These are phyloP conservation scores for Termitomyces sp. DNA, from an alignment of 768 basidiomycete genomes.

Conservation along the genomic window DNA sequence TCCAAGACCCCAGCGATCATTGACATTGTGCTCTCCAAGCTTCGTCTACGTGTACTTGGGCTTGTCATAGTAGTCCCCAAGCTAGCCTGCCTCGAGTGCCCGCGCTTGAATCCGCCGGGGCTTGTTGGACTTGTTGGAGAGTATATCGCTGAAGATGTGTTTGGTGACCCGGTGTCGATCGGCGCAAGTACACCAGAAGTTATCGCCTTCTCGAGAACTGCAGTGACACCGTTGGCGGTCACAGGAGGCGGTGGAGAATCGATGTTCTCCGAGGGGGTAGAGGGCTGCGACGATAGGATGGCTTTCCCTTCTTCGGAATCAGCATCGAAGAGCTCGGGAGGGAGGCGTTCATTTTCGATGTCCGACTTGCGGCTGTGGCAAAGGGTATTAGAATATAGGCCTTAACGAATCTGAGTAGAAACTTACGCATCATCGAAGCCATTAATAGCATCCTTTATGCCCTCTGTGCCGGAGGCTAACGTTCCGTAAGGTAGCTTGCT, in stretches of 20 bases:
- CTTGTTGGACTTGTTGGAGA: slow-evolving; percentile 35
- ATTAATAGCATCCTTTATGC: slow-evolving; percentile 90
- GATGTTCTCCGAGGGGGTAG: slow-evolving; percentile 46
- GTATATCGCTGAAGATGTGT: slow-evolving; percentile 20
- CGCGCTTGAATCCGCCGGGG: slow-evolving; percentile 52
- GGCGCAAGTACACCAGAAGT: slow-evolving; percentile 22
- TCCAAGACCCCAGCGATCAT: slow-evolving; percentile 93
- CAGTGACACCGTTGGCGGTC: slow-evolving; percentile 39
- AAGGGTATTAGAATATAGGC: background rate
- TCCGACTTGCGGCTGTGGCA: slow-evolving; percentile 81
- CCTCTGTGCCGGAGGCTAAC: slow-evolving; percentile 84
- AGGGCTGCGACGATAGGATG: slow-evolving; percentile 46
- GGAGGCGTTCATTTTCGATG: slow-evolving; percentile 98
- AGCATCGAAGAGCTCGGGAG: slow-evolving; percentile 89
- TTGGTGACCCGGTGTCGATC: slow-evolving; percentile 24
- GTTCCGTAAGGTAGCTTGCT: slow-evolving; percentile 75
- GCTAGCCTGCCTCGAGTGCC: slow-evolving; percentile 73
- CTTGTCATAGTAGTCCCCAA: slow-evolving; percentile 94
- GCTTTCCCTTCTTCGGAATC: slow-evolving; percentile 66
- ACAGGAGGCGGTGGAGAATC: slow-evolving; percentile 36
- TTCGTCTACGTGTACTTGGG: slow-evolving; percentile 87
- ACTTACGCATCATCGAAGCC: slow-evolving; percentile 96
- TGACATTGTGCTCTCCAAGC: slow-evolving; percentile 92
- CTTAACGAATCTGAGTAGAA: background rate
- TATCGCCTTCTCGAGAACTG: slow-evolving; percentile 36